Evolutionary conservation across 1,139 yeast genomes (phyloP).

Genomic region (Nakaseomyces kungkrabaensis): DNA sequence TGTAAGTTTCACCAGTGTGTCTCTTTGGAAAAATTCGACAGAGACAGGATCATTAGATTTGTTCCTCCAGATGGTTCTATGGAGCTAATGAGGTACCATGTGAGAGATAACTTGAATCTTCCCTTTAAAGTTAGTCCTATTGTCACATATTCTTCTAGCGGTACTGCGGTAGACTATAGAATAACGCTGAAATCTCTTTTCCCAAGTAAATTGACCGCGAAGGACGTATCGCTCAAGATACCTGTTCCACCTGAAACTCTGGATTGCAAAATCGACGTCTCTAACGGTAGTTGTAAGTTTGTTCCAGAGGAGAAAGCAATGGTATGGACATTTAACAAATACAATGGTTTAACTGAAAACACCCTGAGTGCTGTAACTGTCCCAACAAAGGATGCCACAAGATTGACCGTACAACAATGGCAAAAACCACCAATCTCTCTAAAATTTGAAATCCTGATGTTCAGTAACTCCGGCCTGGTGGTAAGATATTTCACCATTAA

Average conservation of each 20-base stretch:
- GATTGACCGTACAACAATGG: conserved; percentile 36
- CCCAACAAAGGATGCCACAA: conserved; percentile 18
- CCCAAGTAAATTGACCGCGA: conserved; percentile 53
- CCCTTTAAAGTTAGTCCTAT: conserved; percentile 68
- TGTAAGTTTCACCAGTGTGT: conserved; percentile 88
- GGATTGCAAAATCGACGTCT: conserved; percentile 40
- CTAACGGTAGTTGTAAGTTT: conserved; percentile 62
- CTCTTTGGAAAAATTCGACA: conserved; percentile 56
- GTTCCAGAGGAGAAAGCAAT: conserved; percentile 56
- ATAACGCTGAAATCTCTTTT: conserved; percentile 54
- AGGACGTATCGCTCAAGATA: conserved; percentile 51
- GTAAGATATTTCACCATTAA: conserved; percentile 64
- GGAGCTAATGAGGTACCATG: conserved; percentile 73
- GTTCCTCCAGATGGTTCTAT: conserved; percentile 90
- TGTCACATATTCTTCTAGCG: conserved; percentile 39
- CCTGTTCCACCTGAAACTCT: conserved; percentile 63
- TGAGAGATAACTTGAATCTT: conserved; percentile 47
- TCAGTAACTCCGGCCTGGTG: conserved; percentile 65
- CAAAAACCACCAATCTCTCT: conserved; percentile 69
- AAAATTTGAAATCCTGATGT: conserved; percentile 64
- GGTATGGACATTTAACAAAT: conserved; percentile 61
- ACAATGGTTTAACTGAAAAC: conserved; percentile 59
- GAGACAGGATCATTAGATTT: conserved; percentile 58
- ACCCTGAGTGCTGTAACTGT: conserved; percentile 28
- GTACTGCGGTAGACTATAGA: conserved; percentile 43